Percentiles rank a stretch among this genome's conserved stretches.
These are phyloP conservation scores for Zygnema cylindricum DNA, from an alignment of 139 green algal genomes.

Conservation along the genomic window DNA sequence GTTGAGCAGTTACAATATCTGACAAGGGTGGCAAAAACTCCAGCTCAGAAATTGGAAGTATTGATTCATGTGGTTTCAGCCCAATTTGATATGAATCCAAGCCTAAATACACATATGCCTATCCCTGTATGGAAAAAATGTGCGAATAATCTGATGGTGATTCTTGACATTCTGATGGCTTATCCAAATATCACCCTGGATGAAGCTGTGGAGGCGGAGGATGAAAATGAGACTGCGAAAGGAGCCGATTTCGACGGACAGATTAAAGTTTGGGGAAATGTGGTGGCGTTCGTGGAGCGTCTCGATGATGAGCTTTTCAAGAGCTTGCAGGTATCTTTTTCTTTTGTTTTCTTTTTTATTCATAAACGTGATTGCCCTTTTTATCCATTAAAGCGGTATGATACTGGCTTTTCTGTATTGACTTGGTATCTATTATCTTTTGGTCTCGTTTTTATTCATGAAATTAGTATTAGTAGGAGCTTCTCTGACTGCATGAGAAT, in stretches of 20 bases:
- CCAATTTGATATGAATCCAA: constrained; percentile 92
- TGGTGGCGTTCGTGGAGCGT: constrained; percentile 92
- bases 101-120: constrained; percentile 82
- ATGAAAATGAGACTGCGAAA: constrained; percentile 52
- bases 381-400: no score
- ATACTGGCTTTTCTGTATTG: no score
- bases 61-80: constrained; percentile 84
- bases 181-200: constrained; percentile 79
- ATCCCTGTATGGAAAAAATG: constrained; percentile 83
- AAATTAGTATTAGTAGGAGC: no score
- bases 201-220: constrained; percentile 58
- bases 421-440: no score
- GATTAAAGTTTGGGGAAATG: constrained; percentile 87
- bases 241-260: constrained; percentile 54
- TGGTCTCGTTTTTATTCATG: no score
- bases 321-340: constrained; percentile 77
- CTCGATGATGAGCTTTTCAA: constrained; percentile 99
- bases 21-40: constrained; percentile 81
- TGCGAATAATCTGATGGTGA: constrained; percentile 72
- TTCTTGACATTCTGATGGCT: constrained; percentile 73
- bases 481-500: no score
- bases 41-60: constrained; percentile 79
- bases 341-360: neutral
- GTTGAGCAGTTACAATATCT: constrained; percentile 95
- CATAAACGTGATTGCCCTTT: no score